Conservation (phyloP, 441 rosid species). For the Jatropha podagrica region DNA sequence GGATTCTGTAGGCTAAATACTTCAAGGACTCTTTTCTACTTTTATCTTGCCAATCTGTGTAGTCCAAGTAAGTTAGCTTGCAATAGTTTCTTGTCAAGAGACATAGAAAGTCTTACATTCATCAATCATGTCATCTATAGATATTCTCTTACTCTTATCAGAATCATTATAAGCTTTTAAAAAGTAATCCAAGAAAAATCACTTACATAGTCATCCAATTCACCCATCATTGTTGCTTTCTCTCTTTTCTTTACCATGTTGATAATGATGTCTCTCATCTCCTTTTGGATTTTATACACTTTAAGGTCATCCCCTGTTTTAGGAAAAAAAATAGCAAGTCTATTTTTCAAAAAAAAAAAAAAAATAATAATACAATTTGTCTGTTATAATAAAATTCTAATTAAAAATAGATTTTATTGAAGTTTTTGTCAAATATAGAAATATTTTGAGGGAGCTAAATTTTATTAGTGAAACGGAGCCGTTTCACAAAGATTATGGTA, state of each 20-base stretch:
- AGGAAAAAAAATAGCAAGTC: constrained; percentile 1
- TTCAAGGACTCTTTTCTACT: constrained; percentile 39
- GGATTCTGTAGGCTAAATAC: constrained; percentile 31
- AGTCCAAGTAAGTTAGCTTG: constrained; percentile 29
- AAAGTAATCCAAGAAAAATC: constrained; percentile 45
- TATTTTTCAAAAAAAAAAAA: too few species aligned
- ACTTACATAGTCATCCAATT: constrained; percentile 26
- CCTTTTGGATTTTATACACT: constrained; percentile 34
- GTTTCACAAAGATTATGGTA: too few species aligned
- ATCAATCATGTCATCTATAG: constrained; percentile 33
- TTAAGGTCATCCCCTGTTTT: constrained; percentile 39
- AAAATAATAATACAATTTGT: too few species aligned
- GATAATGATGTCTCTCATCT: constrained; percentile 29
- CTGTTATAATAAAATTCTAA: neutral
- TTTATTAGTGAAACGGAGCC: too few species aligned
- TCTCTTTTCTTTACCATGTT: constrained; percentile 41
- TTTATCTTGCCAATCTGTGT: constrained; percentile 43
- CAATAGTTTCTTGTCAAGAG: constrained; percentile 45
- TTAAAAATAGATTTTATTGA: too few species aligned
- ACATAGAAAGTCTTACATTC: constrained; percentile 45
- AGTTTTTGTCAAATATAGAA: too few species aligned
- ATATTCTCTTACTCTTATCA: constrained; percentile 25
- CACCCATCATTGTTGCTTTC: constrained; percentile 18
- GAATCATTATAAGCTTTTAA: constrained; percentile 28
- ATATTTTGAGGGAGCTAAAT: too few species aligned